Percentiles rank a stretch among this genome's conserved stretches.
phyloP scores from a whole-genome alignment of 192 early-diverging fungal species.

The Gaertneriomyces sp. region DNA sequence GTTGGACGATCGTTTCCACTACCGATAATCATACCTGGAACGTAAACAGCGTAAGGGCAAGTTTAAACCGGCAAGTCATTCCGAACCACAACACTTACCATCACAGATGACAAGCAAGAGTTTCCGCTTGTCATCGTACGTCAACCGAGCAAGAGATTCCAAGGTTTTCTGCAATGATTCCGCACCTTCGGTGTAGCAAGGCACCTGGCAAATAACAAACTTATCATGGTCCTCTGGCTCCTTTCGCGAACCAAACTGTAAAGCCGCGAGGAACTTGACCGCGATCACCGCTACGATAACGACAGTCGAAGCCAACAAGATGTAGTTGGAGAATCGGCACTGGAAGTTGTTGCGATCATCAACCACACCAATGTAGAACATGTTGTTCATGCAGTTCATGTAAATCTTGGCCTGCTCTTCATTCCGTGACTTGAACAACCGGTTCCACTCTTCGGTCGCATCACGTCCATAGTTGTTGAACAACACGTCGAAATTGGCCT shows the following conservation, averaged over 20 bases:
- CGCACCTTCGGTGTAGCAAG: constrained; percentile 90
- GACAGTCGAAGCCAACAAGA: constrained; percentile 75
- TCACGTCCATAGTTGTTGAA: constrained; percentile 42
- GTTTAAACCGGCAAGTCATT: constrained; percentile 7
- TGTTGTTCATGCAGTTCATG: constrained; percentile 68
- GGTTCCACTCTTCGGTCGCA: constrained; percentile 33
- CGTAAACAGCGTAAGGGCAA: constrained; percentile 29
- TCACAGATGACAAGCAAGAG: constrained; percentile 84
- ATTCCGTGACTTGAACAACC: constrained; percentile 10
- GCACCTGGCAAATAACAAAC: constrained; percentile 88
- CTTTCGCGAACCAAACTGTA: constrained; percentile 72
- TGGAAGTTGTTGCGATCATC: constrained; percentile 74
- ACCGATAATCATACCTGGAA: constrained; percentile 89
- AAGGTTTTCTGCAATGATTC: constrained; percentile 80
- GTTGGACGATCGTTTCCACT: constrained; percentile 96
- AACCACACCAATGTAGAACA: constrained; percentile 74
- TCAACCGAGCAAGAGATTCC: constrained; percentile 70
- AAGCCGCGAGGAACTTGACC: constrained; percentile 92
- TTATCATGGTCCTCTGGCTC: constrained; percentile 83
- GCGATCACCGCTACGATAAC: constrained; percentile 81
- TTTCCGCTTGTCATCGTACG: constrained; percentile 85
- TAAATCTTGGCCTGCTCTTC: constrained; percentile 17
- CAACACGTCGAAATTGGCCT: constrained; percentile 14
- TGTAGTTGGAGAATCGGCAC: constrained; percentile 82
- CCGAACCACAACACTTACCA: constrained; percentile 66